Conservation (phyloP, 495 filamentous ascomycete genomes). For the Xylaria curta region DNA sequence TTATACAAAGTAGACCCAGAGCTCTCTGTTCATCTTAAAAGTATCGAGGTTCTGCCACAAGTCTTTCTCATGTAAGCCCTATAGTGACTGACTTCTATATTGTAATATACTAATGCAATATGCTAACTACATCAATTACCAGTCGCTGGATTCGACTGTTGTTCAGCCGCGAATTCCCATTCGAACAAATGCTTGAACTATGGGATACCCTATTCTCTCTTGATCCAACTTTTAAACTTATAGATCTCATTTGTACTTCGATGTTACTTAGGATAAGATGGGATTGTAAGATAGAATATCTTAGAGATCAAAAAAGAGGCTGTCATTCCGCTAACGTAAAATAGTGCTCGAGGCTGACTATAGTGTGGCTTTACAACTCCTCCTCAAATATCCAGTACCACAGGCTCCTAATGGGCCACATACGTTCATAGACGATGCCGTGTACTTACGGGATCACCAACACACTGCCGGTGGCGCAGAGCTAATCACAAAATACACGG, state of each 20-base stretch:
- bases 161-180: constrained; percentile 92
- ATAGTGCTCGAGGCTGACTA: constrained; percentile 86
- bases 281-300: constrained; percentile 67
- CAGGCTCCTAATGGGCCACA: constrained; percentile 66
- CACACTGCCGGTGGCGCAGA: constrained; percentile 70
- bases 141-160: constrained; percentile 95
- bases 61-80: constrained; percentile 86
- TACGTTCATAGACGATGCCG: constrained; percentile 85
- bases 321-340: neutral
- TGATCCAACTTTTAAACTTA: constrained; percentile 78
- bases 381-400: constrained; percentile 82
- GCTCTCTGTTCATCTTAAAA: constrained; percentile 79
- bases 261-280: constrained; percentile 95
- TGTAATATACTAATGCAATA: constrained; percentile 17
- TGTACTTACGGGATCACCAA: constrained; percentile 82
- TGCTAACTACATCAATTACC: constrained; percentile 19
- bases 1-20: constrained; percentile 79
- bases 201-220: constrained; percentile 95
- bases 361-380: constrained; percentile 76
- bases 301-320: neutral
- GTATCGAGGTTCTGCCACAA: constrained; percentile 91
- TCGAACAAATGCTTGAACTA: constrained; percentile 79
- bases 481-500: constrained; percentile 84
- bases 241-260: constrained; percentile 87
- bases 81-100: neutral